Evolutionary conservation across 257 asterid genomes (phyloP).

Genomic region (Perilla frutescens): DNA sequence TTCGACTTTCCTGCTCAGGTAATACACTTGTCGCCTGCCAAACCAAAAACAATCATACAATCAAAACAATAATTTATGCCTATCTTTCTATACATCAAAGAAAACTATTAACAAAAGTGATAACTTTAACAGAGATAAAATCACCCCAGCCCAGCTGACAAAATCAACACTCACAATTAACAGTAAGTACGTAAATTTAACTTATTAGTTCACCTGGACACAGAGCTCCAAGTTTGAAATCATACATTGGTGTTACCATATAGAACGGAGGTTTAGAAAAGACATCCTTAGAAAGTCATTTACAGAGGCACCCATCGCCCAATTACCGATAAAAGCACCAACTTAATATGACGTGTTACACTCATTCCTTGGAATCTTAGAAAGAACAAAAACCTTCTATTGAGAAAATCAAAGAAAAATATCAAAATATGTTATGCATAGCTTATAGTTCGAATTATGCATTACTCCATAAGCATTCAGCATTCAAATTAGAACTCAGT

Average conservation of each 20-base stretch:
- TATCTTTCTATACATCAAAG: conserved; percentile 9
- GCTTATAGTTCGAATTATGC: conserved; percentile 21
- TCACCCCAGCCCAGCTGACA: conserved; percentile 6
- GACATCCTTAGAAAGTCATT: neutral
- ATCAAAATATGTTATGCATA: neutral
- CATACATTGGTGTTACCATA: neutral
- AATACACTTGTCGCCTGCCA: conserved; percentile 60
- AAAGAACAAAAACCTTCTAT: conserved; percentile 25
- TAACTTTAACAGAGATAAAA: conserved; percentile 15
- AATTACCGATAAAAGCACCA: conserved; percentile 6
- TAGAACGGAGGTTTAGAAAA: conserved; percentile 5
- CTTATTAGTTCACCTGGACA: conserved; percentile 11
- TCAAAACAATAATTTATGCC: conserved; percentile 21
- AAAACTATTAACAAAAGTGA: conserved; percentile 20
- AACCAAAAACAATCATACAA: conserved; percentile 31
- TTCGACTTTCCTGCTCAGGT: conserved; percentile 49
- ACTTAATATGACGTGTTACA: neutral
- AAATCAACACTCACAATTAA: conserved; percentile 14
- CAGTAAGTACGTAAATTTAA: conserved; percentile 10
- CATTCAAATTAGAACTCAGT: conserved; percentile 6
- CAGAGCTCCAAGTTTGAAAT: conserved; percentile 22
- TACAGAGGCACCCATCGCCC: conserved; percentile 6
- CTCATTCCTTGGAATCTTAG: conserved; percentile 20
- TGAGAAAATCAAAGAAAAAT: conserved; percentile 2
- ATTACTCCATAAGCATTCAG: neutral